Percentiles rank a stretch among this genome's conserved stretches.
These are phyloP conservation scores for Cucurbita pepo DNA, from an alignment of 306 rosid species.

Conservation along the genomic window DNA sequence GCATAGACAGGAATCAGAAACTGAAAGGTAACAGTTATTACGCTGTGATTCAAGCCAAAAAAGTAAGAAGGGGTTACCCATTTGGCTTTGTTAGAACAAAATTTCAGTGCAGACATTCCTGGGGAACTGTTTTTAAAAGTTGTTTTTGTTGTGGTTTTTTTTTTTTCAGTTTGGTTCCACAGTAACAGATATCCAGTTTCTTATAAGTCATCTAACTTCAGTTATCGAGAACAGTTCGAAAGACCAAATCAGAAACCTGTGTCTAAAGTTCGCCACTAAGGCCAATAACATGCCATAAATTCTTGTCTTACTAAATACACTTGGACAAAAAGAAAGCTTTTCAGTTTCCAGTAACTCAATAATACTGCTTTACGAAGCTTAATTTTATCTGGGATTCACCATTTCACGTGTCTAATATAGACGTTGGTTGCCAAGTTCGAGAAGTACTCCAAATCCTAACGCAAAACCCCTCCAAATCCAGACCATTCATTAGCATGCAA, in stretches of 20 bases:
- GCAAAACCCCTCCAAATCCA: neutral
- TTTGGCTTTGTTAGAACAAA: neutral
- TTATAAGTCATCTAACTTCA: neutral
- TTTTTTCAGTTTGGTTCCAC: neutral
- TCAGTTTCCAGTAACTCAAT: neutral
- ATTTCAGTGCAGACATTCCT: neutral
- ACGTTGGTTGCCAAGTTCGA: neutral
- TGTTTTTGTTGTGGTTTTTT: neutral
- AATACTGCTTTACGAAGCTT: neutral
- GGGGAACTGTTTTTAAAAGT: neutral
- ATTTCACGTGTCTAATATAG: neutral
- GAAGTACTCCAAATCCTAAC: neutral
- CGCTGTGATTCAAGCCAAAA: neutral
- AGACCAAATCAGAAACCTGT: neutral
- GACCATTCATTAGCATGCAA: neutral
- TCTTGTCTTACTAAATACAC: neutral
- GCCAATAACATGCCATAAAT: neutral
- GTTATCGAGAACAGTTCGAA: neutral
- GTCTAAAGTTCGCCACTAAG: neutral
- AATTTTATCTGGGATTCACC: conserved; percentile 1
- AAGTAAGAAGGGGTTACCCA: neutral
- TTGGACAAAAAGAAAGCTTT: neutral
- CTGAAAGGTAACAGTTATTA: neutral
- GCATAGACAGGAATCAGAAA: neutral
- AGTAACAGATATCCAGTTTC: neutral